A percentile compares a stretch with the other conserved stretches of the same genome.
Evolutionary conservation across 768 basidiomycete genomes (phyloP).

Genomic region (Mycena crocata): DNA sequence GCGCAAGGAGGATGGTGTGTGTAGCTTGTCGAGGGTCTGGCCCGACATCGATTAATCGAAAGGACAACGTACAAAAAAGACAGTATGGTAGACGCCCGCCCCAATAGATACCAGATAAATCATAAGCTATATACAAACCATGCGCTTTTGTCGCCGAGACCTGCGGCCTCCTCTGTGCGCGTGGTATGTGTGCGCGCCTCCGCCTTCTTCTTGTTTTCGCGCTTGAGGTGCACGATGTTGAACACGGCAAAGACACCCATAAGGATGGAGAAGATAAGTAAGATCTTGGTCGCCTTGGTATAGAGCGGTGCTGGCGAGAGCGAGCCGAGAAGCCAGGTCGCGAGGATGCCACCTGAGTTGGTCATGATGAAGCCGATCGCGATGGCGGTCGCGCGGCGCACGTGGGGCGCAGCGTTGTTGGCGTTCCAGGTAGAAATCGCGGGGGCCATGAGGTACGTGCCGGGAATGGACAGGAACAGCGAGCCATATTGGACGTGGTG

Average conservation of each 20-base stretch:
- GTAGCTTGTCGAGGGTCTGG: too few relatives aligned
- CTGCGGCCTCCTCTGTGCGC: constrained; percentile 50
- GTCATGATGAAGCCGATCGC: constrained; percentile 56
- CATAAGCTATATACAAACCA: constrained; percentile 62
- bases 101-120: constrained; percentile 24
- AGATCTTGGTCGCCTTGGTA: constrained; percentile 45
- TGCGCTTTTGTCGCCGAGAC: constrained; percentile 62
- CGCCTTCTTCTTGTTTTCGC: constrained; percentile 53
- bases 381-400: constrained; percentile 59
- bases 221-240: constrained; percentile 42
- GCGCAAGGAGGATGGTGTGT: too few relatives aligned
- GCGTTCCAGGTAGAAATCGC: constrained; percentile 58
- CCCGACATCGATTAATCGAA: too few relatives aligned
- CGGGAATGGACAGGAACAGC: constrained; percentile 57
- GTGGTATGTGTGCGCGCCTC: constrained; percentile 43
- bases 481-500: constrained; percentile 54
- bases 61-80: too few relatives aligned
- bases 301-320: constrained; percentile 53
- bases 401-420: constrained; percentile 62
- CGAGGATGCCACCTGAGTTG: constrained; percentile 56
- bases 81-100: too few relatives aligned
- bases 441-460: constrained; percentile 55
- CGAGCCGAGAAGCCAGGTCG: constrained; percentile 55
- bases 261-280: constrained; percentile 38
- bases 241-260: constrained; percentile 37